Conservation (phyloP, 108 stramenopile genomes). For the Aurantiochytrium sp. region DNA sequence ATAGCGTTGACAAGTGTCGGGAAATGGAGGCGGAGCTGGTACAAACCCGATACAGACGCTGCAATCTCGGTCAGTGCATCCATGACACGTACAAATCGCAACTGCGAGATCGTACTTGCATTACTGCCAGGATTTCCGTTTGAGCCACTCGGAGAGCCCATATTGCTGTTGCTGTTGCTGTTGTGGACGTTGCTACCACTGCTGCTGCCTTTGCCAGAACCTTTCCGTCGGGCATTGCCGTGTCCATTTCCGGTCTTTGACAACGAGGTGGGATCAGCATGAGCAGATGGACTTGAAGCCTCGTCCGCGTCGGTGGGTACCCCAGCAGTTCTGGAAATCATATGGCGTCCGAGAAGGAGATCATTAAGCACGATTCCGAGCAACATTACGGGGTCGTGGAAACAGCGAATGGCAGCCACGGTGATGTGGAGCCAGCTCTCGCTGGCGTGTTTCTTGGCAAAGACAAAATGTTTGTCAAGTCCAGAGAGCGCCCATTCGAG, state of each 20-base stretch:
- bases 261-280: too few species aligned
- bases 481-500: not conserved
- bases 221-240: too few species aligned
- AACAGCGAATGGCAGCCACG: not conserved
- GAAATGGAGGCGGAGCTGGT: not conserved
- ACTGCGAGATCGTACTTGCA: not conserved
- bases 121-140: not conserved
- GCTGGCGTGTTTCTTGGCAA: not conserved
- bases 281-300: too few species aligned
- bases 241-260: too few species aligned
- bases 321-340: not conserved
- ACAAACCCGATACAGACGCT: not conserved
- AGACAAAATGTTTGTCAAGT: not conserved
- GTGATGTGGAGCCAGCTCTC: not conserved
- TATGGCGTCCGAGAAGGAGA: not conserved
- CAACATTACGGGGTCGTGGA: not conserved
- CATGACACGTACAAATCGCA: not conserved
- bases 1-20: not conserved
- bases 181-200: too few species aligned
- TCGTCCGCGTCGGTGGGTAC: not conserved
- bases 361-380: not conserved
- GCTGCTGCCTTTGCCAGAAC: too few species aligned
- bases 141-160: not conserved
- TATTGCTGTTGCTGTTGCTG: not conserved
- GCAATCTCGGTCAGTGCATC: not conserved